Evolutionary conservation across 345 rosid species (phyloP).

Genomic region (Citrus unshiu): DNA sequence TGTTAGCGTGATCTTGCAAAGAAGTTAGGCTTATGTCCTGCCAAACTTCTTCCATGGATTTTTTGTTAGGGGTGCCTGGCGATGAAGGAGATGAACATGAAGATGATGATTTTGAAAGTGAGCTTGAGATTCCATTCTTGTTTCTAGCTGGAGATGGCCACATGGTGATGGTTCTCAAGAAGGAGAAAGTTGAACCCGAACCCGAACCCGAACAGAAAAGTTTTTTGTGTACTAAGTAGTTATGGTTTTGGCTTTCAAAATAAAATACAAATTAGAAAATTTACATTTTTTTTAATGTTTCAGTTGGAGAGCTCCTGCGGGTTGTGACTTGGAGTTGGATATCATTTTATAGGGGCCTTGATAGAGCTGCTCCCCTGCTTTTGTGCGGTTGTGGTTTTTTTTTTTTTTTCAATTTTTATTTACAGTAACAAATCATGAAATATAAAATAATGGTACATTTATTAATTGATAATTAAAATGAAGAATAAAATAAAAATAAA

Average conservation of each 20-base stretch:
- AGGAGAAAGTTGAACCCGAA: background rate
- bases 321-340: no score
- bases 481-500: no score
- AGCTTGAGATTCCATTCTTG: background rate
- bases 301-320: no score
- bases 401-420: no score
- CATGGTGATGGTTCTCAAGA: conserved; percentile 1
- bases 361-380: background rate
- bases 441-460: no score
- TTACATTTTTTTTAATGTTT: background rate
- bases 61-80: background rate
- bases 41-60: conserved; percentile 56
- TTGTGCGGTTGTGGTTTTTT: background rate
- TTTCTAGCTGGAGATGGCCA: conserved; percentile 8
- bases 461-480: no score
- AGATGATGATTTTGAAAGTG: conserved; percentile 17
- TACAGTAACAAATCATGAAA: no score
- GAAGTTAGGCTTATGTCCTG: conserved; percentile 30
- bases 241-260: no score
- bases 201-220: no score
- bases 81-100: conserved; percentile 13
- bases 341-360: no score
- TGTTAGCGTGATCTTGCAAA: conserved; percentile 6
- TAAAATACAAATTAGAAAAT: no score
- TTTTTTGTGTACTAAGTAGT: background rate